phyloP scores from a whole-genome alignment of 2,329 filamentous ascomycete species.

The Aspergillus tanneri region DNA sequence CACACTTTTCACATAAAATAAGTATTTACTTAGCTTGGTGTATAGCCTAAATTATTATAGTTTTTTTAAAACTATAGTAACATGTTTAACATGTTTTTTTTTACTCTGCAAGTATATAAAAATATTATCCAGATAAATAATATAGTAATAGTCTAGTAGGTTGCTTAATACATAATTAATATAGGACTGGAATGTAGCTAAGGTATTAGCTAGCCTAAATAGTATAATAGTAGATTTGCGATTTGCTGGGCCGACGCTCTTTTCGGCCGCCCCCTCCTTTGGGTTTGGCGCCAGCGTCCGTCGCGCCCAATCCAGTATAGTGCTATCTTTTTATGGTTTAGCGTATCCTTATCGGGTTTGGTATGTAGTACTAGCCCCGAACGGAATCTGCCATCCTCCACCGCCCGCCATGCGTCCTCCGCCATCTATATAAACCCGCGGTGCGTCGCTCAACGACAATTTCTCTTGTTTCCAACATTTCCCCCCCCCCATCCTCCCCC shows the following conservation, averaged over 20 bases:
- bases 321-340: conserved; percentile 1
- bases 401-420: background rate
- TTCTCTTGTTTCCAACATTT: conserved; percentile 1
- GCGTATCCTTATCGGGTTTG: conserved; percentile 1
- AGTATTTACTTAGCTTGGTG: no score
- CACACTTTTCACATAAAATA: no score
- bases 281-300: background rate
- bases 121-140: no score
- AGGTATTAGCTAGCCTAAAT: no score
- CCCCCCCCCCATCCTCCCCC: background rate
- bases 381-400: conserved; percentile 2
- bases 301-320: conserved; percentile 1
- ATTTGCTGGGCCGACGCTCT: background rate
- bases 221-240: no score
- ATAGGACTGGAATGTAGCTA: no score
- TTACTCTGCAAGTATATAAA: no score
- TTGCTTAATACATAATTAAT: no score
- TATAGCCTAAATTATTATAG: no score
- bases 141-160: no score
- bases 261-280: background rate
- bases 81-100: no score
- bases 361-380: background rate
- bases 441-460: conserved; percentile 1
- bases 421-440: background rate
- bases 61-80: no score